These are phyloP conservation scores for Reutealis trisperma DNA, from an alignment of 345 rosid species.

Conservation along the genomic window DNA sequence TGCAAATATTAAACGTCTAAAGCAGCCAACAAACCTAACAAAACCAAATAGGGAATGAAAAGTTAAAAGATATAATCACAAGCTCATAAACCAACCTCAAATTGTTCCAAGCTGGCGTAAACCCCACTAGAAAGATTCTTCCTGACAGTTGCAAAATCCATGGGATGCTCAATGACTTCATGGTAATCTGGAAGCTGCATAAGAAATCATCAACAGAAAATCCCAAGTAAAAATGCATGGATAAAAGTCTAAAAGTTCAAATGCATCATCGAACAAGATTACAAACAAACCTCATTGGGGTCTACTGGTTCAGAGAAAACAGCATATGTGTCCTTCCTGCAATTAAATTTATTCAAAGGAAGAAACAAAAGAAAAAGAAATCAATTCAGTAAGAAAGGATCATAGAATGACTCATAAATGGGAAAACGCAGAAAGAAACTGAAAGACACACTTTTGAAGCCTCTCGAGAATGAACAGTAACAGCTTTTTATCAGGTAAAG, in stretches of 20 bases:
- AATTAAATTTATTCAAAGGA: slow-evolving; percentile 5
- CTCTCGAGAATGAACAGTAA: slow-evolving; percentile 29
- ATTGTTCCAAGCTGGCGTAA: slow-evolving; percentile 29
- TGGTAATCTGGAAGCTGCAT: slow-evolving; percentile 36
- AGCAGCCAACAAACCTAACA: slow-evolving; percentile 5
- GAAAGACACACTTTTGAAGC: slow-evolving; percentile 29
- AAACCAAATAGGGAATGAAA: background rate
- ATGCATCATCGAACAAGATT: background rate
- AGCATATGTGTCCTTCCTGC: slow-evolving; percentile 39
- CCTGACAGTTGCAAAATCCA: slow-evolving; percentile 32
- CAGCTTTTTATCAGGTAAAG: slow-evolving; percentile 35
- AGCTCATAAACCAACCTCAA: slow-evolving; percentile 27
- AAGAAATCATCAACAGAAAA: background rate
- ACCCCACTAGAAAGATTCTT: slow-evolving; percentile 23
- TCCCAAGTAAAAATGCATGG: background rate
- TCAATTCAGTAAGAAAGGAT: background rate
- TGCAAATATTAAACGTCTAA: background rate
- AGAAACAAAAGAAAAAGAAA: background rate
- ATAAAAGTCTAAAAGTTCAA: background rate
- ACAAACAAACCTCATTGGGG: slow-evolving; percentile 26
- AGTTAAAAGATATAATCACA: background rate
- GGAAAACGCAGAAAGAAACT: background rate
- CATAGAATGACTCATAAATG: slow-evolving; percentile 6
- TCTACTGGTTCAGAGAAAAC: slow-evolving; percentile 34
- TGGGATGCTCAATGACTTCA: slow-evolving; percentile 34